Evolutionary conservation across 2,329 filamentous ascomycete genomes (phyloP).

Genomic region (Penicillium sp.): DNA sequence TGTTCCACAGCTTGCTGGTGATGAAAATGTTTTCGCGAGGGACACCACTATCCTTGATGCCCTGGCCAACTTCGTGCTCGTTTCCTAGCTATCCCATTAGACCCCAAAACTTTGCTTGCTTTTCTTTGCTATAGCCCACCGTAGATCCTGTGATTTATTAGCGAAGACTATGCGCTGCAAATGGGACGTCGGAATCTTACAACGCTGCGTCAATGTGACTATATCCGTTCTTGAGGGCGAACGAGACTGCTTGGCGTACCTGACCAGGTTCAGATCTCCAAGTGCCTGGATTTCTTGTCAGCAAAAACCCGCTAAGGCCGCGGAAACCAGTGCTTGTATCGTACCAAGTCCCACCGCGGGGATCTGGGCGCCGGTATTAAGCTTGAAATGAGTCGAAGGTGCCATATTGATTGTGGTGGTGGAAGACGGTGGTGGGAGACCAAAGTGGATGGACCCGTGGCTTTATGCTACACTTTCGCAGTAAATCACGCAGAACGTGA

Average conservation of each 20-base stretch:
- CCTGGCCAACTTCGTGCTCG: conserved; percentile 68
- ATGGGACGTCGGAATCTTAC: conserved; percentile 18
- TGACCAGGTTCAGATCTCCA: conserved; percentile 42
- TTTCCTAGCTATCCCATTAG: conserved; percentile 55
- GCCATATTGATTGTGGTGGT: conserved; percentile 7
- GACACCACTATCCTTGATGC: conserved; percentile 66
- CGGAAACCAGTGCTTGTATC: background rate
- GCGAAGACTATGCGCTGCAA: background rate
- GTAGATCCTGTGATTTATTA: conserved; percentile 16
- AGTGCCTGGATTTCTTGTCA: conserved; percentile 29
- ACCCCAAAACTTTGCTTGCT: background rate
- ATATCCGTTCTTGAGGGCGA: conserved; percentile 44
- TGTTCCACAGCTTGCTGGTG: conserved; percentile 83
- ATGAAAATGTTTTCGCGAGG: conserved; percentile 68
- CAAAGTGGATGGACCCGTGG: background rate
- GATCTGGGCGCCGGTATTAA: conserved; percentile 47
- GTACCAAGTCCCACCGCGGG: conserved; percentile 40
- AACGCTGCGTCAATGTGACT: conserved; percentile 44
- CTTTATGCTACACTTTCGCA: background rate
- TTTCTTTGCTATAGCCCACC: conserved; percentile 4
- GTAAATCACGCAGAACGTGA: background rate
- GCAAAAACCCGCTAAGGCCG: background rate
- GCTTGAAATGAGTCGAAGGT: conserved; percentile 19
- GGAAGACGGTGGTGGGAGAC: background rate
- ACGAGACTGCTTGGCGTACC: conserved; percentile 35